phyloP scores from a whole-genome alignment of 176 grass and related monocot genomes.

The Oropetium thomaeum region DNA sequence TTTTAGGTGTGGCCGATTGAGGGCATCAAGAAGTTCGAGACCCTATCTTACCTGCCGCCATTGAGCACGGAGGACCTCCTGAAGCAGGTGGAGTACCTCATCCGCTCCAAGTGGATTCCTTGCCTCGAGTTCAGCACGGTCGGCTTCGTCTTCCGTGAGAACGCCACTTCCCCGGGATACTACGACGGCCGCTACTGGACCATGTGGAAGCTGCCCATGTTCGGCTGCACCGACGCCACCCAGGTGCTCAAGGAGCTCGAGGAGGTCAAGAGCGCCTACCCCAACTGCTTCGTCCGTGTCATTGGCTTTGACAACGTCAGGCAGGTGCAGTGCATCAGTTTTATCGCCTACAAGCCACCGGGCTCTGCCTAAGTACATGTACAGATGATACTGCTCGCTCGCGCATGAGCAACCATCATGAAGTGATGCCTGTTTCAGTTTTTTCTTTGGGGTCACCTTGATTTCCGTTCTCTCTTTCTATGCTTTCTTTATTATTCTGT shows the following conservation, averaged over 20 bases:
- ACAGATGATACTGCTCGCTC: too few species aligned
- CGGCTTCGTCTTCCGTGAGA: not conserved
- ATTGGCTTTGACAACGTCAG: not conserved
- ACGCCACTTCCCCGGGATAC: not conserved
- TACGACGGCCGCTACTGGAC: not conserved
- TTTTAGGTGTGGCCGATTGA: slow-evolving; percentile 2
- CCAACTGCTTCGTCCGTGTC: not conserved
- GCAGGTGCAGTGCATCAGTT: not conserved
- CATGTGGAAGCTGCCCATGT: not conserved
- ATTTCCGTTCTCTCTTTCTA: too few species aligned
- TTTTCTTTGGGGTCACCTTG: too few species aligned
- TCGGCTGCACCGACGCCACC: not conserved
- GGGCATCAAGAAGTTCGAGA: not conserved
- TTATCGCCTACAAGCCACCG: not conserved
- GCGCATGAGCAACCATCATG: too few species aligned
- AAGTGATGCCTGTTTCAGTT: too few species aligned
- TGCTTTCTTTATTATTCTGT: too few species aligned
- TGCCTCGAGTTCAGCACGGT: not conserved
- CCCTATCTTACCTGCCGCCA: not conserved
- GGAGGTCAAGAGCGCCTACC: not conserved
- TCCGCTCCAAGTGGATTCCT: not conserved
- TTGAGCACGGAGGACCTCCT: not conserved
- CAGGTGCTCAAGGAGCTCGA: not conserved
- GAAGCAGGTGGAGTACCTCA: not conserved
- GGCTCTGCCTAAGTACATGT: too few species aligned